Conservation (phyloP, 148 eudicot species). For the Rhododendron vialii region DNA sequence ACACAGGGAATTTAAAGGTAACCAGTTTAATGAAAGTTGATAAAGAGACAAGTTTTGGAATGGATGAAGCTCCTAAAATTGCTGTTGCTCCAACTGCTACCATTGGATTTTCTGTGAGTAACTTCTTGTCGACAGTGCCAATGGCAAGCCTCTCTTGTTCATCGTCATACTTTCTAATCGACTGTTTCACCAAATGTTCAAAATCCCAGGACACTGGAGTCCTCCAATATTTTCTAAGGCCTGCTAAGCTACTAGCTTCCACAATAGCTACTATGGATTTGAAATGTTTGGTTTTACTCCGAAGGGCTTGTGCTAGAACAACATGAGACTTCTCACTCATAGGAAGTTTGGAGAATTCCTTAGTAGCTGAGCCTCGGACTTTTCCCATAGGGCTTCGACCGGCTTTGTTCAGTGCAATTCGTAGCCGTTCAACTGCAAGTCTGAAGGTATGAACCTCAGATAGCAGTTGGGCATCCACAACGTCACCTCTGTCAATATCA, state of each 20-base stretch:
- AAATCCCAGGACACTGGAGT: background rate
- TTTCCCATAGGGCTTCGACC: background rate
- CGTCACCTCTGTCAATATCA: background rate
- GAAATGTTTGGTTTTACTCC: background rate
- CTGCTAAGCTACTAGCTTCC: conserved; percentile 1
- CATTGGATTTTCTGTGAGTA: background rate
- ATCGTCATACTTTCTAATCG: background rate
- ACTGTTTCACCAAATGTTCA: background rate
- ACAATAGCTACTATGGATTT: conserved; percentile 6
- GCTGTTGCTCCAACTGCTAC: conserved; percentile 7
- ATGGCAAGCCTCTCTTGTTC: background rate
- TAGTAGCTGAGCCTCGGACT: background rate
- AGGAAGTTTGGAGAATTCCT: background rate
- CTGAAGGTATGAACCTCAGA: background rate
- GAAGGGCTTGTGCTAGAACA: background rate
- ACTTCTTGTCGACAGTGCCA: background rate
- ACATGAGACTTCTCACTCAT: background rate
- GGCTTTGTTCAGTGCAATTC: conserved; percentile 1
- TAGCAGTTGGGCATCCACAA: background rate
- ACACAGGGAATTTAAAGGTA: background rate
- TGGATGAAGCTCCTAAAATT: conserved; percentile 4
- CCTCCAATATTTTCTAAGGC: background rate
- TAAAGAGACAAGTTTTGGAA: background rate
- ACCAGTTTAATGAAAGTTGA: background rate
- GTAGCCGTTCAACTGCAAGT: background rate